Conservation (phyloP, 371 early-diverging fungal species). For the Enteropsectra breve region DNA sequence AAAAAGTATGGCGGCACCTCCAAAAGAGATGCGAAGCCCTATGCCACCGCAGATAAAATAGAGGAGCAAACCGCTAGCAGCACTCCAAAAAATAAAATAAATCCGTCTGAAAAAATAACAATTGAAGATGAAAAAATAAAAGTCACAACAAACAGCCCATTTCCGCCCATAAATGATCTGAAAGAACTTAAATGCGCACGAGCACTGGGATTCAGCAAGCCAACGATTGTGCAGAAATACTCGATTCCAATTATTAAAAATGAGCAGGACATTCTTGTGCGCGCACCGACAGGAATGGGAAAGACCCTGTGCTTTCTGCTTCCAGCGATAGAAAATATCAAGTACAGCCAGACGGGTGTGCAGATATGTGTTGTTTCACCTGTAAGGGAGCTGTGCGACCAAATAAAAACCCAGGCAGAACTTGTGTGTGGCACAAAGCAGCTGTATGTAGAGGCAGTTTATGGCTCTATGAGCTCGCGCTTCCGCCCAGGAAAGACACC, state of each 20-base stretch:
- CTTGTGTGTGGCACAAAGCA: not conserved
- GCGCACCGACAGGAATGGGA: constrained; percentile 97
- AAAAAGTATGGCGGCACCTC: not conserved
- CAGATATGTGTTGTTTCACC: constrained; percentile 35
- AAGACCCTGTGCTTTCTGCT: constrained; percentile 68
- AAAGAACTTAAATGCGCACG: not conserved
- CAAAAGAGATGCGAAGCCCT: too few species aligned
- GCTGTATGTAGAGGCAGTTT: constrained; percentile 25
- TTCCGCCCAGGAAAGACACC: constrained; percentile 65
- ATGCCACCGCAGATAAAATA: too few species aligned
- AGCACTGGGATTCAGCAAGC: constrained; percentile 61
- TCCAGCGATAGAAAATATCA: constrained; percentile 60
- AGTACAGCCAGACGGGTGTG: constrained; percentile 4
- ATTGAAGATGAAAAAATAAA: not conserved
- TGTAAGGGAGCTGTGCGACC: constrained; percentile 88
- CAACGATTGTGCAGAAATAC: constrained; percentile 85
- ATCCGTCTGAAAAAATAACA: not conserved
- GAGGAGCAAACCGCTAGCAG: too few species aligned
- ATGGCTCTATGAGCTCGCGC: constrained; percentile 66
- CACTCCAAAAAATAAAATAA: too few species aligned
- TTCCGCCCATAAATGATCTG: not conserved
- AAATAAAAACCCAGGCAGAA: constrained; percentile 74
- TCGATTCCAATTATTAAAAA: constrained; percentile 82
- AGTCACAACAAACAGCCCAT: constrained; percentile 18
- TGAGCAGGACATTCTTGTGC: constrained; percentile 88